These are phyloP conservation scores for Microascus cirrosus DNA, from an alignment of 2,329 filamentous ascomycete genomes.

Conservation along the genomic window DNA sequence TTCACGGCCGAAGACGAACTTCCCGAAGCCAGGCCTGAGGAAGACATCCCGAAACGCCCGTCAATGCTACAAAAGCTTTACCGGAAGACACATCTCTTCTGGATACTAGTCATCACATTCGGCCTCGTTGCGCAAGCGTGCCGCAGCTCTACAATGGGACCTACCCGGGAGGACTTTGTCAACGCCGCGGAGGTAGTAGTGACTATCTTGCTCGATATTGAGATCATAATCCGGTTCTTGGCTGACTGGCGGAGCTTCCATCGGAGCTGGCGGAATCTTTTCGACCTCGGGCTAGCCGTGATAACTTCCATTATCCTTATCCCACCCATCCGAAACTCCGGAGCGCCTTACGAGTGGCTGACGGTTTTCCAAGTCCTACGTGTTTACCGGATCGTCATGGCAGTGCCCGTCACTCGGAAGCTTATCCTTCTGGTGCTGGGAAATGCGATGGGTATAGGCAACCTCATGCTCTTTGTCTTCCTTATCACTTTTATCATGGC, in stretches of 20 bases:
- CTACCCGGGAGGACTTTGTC: conserved; percentile 51
- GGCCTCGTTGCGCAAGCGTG: conserved; percentile 71
- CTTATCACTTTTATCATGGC: conserved; percentile 88
- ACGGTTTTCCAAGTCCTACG: conserved; percentile 88
- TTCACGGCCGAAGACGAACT: conserved; percentile 65
- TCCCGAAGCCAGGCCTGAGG: conserved; percentile 4
- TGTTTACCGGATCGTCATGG: conserved; percentile 83
- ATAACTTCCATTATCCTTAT: conserved; percentile 78
- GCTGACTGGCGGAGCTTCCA: conserved; percentile 77
- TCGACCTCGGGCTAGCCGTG: conserved; percentile 71
- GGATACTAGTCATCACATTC: conserved; percentile 70
- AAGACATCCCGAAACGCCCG: conserved; percentile 15
- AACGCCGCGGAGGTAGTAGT: conserved; percentile 61
- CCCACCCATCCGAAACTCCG: conserved; percentile 63
- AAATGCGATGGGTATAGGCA: conserved; percentile 84
- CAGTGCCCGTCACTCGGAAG: conserved; percentile 75
- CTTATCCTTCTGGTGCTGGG: conserved; percentile 82
- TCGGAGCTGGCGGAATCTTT: conserved; percentile 59
- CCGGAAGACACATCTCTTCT: conserved; percentile 62
- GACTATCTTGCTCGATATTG: conserved; percentile 66
- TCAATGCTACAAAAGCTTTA: conserved; percentile 59
- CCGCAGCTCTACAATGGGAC: conserved; percentile 67
- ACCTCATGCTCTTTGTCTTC: conserved; percentile 93
- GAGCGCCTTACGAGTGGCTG: conserved; percentile 71
- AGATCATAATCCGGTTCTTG: conserved; percentile 70